These are phyloP conservation scores for Penicillium sp. DNA, from an alignment of 2,329 filamentous ascomycete species.

Conservation along the genomic window DNA sequence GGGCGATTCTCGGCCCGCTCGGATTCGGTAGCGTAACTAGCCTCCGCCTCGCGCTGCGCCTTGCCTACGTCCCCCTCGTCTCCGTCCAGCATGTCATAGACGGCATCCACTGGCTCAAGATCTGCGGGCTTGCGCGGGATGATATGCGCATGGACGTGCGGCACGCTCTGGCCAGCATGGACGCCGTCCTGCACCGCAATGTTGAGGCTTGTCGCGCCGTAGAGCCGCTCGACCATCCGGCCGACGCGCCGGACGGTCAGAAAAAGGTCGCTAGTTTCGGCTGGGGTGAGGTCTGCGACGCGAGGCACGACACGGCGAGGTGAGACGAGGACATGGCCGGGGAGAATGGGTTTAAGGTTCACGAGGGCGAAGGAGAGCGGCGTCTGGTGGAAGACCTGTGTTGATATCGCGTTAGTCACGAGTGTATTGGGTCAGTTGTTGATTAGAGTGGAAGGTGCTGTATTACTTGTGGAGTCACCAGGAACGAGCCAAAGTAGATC, in stretches of 20 bases:
- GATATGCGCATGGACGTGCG: constrained; percentile 91
- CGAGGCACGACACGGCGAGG: constrained; percentile 71
- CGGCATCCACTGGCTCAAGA: constrained; percentile 67
- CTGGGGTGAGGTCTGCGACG: constrained; percentile 71
- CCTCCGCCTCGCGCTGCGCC: constrained; percentile 63
- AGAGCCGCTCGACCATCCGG: constrained; percentile 68
- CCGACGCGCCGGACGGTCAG: constrained; percentile 81
- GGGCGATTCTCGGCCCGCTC: constrained; percentile 53
- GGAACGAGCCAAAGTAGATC: constrained; percentile 74
- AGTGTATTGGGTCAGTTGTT: not conserved
- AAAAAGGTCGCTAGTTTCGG: constrained; percentile 84
- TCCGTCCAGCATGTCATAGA: constrained; percentile 81
- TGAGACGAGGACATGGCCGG: constrained; percentile 90
- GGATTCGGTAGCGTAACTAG: constrained; percentile 14
- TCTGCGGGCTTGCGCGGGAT: constrained; percentile 71
- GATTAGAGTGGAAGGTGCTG: not conserved
- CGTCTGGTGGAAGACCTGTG: constrained; percentile 83
- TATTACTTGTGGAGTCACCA: constrained; percentile 72
- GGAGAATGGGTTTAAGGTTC: constrained; percentile 91
- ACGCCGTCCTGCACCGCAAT: constrained; percentile 92
- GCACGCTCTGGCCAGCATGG: constrained; percentile 89
- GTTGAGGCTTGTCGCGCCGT: constrained; percentile 76
- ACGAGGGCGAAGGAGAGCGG: constrained; percentile 82
- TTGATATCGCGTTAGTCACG: constrained; percentile 3
- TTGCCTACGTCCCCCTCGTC: constrained; percentile 82